Evolutionary conservation across 371 early-diverging fungal genomes (phyloP).

Genomic region (Mortierella sp.): DNA sequence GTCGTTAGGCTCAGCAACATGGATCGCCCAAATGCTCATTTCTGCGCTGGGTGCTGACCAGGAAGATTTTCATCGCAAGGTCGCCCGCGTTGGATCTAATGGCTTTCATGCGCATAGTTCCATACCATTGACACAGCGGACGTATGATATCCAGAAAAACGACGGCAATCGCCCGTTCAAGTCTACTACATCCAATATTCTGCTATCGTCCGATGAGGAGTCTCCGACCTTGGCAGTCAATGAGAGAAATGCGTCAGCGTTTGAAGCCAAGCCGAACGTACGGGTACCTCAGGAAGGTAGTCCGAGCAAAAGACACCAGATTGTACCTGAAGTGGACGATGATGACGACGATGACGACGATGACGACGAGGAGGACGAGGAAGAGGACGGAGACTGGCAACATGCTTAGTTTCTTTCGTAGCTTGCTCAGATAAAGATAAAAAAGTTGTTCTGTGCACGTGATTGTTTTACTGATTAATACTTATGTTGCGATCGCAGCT

Average conservation of each 20-base stretch:
- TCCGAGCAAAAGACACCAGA: not conserved
- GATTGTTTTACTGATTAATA: too few species aligned
- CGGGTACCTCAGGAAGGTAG: not conserved
- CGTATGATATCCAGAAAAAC: too few species aligned
- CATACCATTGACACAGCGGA: too few species aligned
- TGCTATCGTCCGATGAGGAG: not conserved
- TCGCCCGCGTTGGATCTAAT: not conserved
- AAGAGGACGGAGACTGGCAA: constrained; percentile 8
- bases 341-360: constrained; percentile 22
- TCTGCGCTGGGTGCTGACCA: constrained; percentile 29
- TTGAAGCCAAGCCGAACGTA: not conserved
- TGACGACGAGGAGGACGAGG: constrained; percentile 22
- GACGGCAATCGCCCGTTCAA: too few species aligned
- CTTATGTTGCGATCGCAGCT: too few species aligned
- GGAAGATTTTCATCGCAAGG: not conserved
- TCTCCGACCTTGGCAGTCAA: not conserved
- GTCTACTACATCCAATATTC: too few species aligned
- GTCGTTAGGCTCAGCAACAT: constrained; percentile 22
- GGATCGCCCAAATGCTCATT: constrained; percentile 40
- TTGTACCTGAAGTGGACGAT: not conserved
- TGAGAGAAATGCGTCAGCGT: not conserved
- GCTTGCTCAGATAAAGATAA: too few species aligned
- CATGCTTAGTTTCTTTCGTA: too few species aligned
- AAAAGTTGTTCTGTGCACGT: too few species aligned
- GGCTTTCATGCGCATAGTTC: not conserved